Evolutionary conservation across 1,284 basidiomycete species (phyloP), one percentile per base, ranked within the genome.

Genomic region (Volvariella volvacea): DNA sequence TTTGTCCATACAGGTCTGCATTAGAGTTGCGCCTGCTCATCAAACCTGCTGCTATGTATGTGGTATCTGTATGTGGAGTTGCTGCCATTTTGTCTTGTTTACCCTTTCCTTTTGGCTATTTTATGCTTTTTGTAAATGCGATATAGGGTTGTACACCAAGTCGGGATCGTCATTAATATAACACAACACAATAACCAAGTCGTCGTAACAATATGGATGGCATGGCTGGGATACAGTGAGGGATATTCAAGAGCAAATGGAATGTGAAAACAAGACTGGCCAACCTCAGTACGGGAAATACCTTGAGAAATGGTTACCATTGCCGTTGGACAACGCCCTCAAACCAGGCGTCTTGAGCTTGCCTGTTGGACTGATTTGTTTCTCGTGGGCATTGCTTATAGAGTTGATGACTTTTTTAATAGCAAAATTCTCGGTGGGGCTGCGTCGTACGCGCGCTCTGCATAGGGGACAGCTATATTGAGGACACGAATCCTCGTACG

Each of bases 401-500:
- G 66, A 65, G 20, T 67, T 60, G 3, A 80, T 68, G 19, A 86
- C 49, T 1, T 66, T 59, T 59, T 85, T 87, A 41, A 87, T 54
- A 6, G 67, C 64, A 55, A 74, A 87, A 41, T 72, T 71, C 55
- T 85, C 79, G 0, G 71, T 65, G 0, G 84, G 84, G 19, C 64
- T 68, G 9, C 53, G 63, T 32, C 60, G 58, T 9, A 81, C 70
- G 7, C 56, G 52, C 39, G 67, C 63, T 36, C 84, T 69, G 52
- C 84, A 88, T 3, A 72, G 73, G 1, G 84, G 84, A 46, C 84
- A 88, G 2, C 75, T 76, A 53, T 81, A 86, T 25, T 68, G 53
- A 0, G 78, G 80, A 42, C n/a, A 30, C 21, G 39, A n/a, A 38
- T 36, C 20, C 34, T 10, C 16, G 14, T 52, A 48, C 3, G 54